A percentile compares a stretch with the other conserved stretches of the same genome.
Evolutionary conservation across 306 rosid species (phyloP).

Genomic region (Inga oerstediana): DNA sequence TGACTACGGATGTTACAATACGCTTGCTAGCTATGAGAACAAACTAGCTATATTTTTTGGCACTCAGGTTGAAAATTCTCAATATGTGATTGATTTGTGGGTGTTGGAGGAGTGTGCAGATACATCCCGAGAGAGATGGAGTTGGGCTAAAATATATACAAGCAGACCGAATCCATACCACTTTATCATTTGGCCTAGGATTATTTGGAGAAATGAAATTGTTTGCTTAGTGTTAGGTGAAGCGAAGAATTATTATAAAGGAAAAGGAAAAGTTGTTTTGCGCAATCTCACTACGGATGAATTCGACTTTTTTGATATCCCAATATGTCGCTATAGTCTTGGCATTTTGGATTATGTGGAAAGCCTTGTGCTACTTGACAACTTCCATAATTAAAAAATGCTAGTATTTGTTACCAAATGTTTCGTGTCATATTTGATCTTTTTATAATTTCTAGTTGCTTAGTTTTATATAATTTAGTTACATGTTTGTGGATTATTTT

Average conservation of each 20-base stretch:
- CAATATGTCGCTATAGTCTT: too few species aligned
- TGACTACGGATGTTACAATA: background rate
- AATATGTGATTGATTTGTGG: background rate
- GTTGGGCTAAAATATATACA: background rate
- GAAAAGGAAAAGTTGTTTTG: too few species aligned
- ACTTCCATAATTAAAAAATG: too few species aligned
- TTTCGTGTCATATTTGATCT: too few species aligned
- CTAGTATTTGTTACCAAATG: background rate
- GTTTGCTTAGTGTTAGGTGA: background rate
- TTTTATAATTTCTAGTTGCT: too few species aligned
- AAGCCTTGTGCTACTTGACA: too few species aligned
- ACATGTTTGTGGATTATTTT: background rate
- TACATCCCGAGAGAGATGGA: background rate
- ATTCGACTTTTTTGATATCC: too few species aligned
- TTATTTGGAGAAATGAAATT: background rate
- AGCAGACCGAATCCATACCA: background rate
- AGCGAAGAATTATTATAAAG: too few species aligned
- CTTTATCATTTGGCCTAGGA: background rate
- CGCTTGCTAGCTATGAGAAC: background rate
- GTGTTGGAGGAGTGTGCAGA: background rate
- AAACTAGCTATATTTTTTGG: background rate
- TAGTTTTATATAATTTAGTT: too few species aligned
- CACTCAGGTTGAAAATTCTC: background rate
- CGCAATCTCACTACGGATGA: too few species aligned
- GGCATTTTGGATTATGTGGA: background rate